A percentile compares a stretch with the other conserved stretches of the same genome.
phyloP scores from a whole-genome alignment of 2,329 filamentous ascomycete genomes.

The Intubia oerlemansii region DNA sequence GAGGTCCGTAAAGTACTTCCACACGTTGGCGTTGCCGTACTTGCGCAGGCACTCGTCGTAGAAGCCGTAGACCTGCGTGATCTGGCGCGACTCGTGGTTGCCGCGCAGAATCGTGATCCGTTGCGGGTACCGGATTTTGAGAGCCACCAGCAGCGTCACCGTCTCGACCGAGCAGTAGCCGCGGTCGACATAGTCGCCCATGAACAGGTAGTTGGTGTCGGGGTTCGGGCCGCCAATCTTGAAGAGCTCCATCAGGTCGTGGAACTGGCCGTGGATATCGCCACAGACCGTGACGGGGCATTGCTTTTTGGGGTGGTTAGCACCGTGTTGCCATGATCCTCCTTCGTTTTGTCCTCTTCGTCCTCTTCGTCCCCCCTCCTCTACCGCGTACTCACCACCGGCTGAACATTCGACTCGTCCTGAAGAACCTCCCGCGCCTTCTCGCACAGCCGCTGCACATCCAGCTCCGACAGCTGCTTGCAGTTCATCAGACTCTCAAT shows the following conservation, averaged over 20 bases:
- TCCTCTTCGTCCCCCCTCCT: neutral
- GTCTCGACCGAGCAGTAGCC: constrained; percentile 99
- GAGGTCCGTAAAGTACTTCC: constrained; percentile 97
- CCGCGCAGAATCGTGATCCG: constrained; percentile 96
- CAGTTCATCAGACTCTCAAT: constrained; percentile 96
- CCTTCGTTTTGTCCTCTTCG: neutral
- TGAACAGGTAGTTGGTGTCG: constrained; percentile 98
- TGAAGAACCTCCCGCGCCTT: constrained; percentile 95
- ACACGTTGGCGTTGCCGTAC: constrained; percentile 97
- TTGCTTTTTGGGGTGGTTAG: constrained; percentile 53
- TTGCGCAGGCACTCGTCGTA: constrained; percentile 98
- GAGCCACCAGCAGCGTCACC: constrained; percentile 81
- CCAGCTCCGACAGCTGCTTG: constrained; percentile 89
- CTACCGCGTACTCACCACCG: constrained; percentile 43
- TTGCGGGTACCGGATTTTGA: constrained; percentile 95
- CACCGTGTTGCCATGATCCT: neutral
- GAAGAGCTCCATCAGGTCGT: constrained; percentile 98
- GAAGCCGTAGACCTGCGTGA: constrained; percentile 98
- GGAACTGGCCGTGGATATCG: constrained; percentile 97
- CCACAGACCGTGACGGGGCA: constrained; percentile 97
- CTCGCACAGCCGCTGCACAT: constrained; percentile 93
- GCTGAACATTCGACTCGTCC: constrained; percentile 96
- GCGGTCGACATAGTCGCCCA: constrained; percentile 98
- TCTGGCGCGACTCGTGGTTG: constrained; percentile 97
- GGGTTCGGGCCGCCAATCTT: constrained; percentile 96